Evolutionary conservation across 768 basidiomycete genomes (phyloP), one percentile per base, ranked within the genome.

Genomic region (Naematelia encephala): DNA sequence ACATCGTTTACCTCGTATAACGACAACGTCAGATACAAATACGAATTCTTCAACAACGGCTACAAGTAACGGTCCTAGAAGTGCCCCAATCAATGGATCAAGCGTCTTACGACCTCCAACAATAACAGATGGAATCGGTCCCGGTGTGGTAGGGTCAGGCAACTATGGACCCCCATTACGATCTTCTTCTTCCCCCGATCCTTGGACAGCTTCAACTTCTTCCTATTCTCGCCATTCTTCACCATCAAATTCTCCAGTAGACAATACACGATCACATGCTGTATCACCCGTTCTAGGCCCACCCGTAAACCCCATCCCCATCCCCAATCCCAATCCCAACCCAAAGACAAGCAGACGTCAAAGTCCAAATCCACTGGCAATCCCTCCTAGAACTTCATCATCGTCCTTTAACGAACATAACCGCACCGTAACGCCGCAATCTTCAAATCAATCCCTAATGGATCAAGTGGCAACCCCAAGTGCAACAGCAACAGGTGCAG

Each of bases 151-250:
- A 39, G 34, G 34, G 34, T n/a, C n/a, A n/a, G n/a, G n/a, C n/a
- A n/a, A n/a, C n/a, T 8, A 39, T 39, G 34, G 34, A 8, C 34
- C 16, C 8, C 69, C 69, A 1, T 27, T 66, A 19, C 56, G 69
- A 47, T 71, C 70, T 12, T 63, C 60, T 5, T 65, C 70, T 1
- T 65, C 64, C 2, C 70, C 70, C 1, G 70, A 72, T 42, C 67
- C 70, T 22, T 56, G 66, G 56, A 62, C 55, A 1, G 44, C 60
- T 12, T 47, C 55, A 25, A 2, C 22, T 23, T 46, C 60, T 12
- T 47, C 55, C 29, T 5, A 30, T 23, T 46, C 62, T n/a, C 21
- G 26, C 44, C 55, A 45, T 30, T 56, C 47, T 42, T 69, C 64
- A 34, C 62, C 64, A 11, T 61, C 61, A 2, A 62, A 63, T 54